phyloP scores from a whole-genome alignment of 805 yeast species.

The Candida tallmaniae region DNA sequence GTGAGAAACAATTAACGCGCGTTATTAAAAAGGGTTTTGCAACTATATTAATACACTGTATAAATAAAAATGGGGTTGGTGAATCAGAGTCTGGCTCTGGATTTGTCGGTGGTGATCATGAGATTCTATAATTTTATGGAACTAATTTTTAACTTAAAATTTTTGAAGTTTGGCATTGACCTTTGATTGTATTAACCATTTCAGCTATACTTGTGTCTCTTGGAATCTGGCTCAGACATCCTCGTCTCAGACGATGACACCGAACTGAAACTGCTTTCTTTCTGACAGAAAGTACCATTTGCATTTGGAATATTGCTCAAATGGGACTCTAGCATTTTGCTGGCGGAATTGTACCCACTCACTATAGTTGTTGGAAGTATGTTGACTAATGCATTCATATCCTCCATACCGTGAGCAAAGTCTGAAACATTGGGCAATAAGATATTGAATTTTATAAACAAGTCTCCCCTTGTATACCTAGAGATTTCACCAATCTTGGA shows the following conservation, averaged over 20 bases:
- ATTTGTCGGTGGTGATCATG: too few species aligned
- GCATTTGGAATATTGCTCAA: conserved; percentile 8
- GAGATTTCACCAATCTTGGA: conserved; percentile 7
- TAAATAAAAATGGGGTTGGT: too few species aligned
- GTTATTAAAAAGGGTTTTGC: too few species aligned
- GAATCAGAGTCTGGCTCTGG: too few species aligned
- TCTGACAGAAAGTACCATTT: background rate
- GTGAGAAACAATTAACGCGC: too few species aligned
- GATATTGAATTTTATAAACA: conserved; percentile 37
- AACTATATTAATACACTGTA: too few species aligned
- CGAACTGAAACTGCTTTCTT: conserved; percentile 1
- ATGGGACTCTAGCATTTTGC: conserved; percentile 3
- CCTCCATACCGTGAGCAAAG: conserved; percentile 19
- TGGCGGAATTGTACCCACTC: background rate
- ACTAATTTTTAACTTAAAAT: too few species aligned
- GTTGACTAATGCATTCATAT: conserved; percentile 15
- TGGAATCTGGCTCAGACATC: conserved; percentile 1
- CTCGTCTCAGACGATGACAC: background rate
- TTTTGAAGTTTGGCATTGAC: too few species aligned
- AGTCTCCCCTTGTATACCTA: conserved; percentile 27
- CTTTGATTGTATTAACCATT: too few species aligned
- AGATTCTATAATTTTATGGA: too few species aligned
- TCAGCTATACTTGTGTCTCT: background rate
- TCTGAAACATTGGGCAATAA: conserved; percentile 27
- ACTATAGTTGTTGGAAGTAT: conserved; percentile 15